phyloP scores from a whole-genome alignment of 495 filamentous ascomycete species.

The Aspergillus kassunensis region DNA sequence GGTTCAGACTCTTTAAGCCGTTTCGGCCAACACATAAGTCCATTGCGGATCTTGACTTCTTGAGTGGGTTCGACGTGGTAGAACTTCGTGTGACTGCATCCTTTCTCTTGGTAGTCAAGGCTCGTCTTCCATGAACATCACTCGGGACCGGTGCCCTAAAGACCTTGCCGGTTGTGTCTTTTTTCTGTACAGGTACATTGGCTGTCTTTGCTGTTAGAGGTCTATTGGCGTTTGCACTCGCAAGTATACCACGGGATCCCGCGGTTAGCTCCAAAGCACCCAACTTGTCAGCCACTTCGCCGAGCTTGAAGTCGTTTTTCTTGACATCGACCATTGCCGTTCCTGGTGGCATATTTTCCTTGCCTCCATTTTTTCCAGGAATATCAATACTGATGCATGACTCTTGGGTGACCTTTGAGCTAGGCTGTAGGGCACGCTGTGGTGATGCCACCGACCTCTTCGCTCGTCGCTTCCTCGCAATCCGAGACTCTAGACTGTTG shows the following conservation, averaged over 20 bases:
- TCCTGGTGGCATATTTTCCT: constrained; percentile 47
- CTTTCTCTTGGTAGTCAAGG: constrained; percentile 1
- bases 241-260: background rate
- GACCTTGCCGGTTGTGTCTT: constrained; percentile 16
- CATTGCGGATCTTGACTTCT: constrained; percentile 20
- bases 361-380: constrained; percentile 41
- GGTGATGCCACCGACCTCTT: constrained; percentile 27
- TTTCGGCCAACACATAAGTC: constrained; percentile 12
- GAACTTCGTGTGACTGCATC: constrained; percentile 7
- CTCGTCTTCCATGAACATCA: background rate
- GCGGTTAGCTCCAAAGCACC: background rate
- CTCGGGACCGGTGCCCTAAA: constrained; percentile 1
- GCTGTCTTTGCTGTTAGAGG: constrained; percentile 4
- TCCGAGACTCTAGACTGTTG: constrained; percentile 24
- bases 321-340: constrained; percentile 11
- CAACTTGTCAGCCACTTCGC: background rate
- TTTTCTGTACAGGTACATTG: constrained; percentile 1
- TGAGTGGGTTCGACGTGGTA: constrained; percentile 12
- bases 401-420: constrained; percentile 30
- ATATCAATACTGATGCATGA: constrained; percentile 27
- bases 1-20: constrained; percentile 19
- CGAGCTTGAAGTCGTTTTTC: constrained; percentile 17
- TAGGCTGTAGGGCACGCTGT: constrained; percentile 36
- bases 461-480: constrained; percentile 24
- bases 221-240: background rate